Evolutionary conservation across 2,329 filamentous ascomycete species (phyloP), one percentile per base, ranked within the genome.

Genomic region (Colletotrichum melonis): DNA sequence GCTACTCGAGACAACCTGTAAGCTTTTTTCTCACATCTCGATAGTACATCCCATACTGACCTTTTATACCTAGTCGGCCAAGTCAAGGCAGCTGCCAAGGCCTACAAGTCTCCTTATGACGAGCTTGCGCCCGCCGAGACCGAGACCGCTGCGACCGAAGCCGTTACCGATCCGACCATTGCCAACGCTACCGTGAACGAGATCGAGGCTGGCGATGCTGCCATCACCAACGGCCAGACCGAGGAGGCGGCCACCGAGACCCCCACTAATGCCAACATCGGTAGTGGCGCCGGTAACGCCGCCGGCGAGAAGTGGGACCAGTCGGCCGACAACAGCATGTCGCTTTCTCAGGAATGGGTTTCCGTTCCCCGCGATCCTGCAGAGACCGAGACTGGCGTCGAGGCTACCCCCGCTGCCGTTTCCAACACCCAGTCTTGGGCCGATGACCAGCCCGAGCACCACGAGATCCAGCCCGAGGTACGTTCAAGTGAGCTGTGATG

Each of bases 361-460:
- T 83, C 86, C 67, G 83, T 88, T 26, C 68, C 76, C 30, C 91
- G 92, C 69, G 90, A 95, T 79, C 89, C 92, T 59, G 85, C 90
- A 64, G 95, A 97, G 86, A 92, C 93, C 5, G 94, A 97, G 74
- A 90, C 88, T 49, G 91, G 90, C 49, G 81, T 90, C 55, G 84
- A 87, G 59, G 90, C 90, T 30, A 91, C 89, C n/a, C 89, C 91
- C 59, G 91, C 90, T 7, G 84, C 85, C 9, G 82, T 85, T 52
- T 80, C 84, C 67, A 87, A 88, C 78, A 86, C 87, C 35, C 91
- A 93, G 79, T 95, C 92, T 78, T 97, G 94, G 94, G 94, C 94
- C 30, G 95, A 97, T 78, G 94, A 97, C 74, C 90, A 93, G 77
- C 90, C 92, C 22, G 90, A 97, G 74, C 90, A 93, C 76, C 90